Evolutionary conservation across 164 flowering plant species (phyloP).

Genomic region (Tetrastigma voinierianum): DNA sequence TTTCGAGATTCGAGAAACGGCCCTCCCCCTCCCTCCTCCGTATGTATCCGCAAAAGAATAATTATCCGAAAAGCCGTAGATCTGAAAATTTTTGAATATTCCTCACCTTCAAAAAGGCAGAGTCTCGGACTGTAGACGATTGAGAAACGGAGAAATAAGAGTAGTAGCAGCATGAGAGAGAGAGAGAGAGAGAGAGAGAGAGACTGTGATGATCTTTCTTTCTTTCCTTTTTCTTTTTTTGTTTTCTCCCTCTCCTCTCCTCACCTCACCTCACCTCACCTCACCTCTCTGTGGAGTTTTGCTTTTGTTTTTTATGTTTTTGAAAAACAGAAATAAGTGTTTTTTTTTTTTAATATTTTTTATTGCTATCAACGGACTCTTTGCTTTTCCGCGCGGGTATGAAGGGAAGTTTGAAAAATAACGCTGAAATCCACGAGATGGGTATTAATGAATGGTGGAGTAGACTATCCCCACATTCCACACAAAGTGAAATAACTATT

Average conservation of each 20-base stretch:
- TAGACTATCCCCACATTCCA: slow-evolving; percentile 11
- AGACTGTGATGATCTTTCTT: neutral
- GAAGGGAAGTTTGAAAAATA: slow-evolving; percentile 53
- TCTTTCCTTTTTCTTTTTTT: neutral
- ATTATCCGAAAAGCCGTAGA: too few species aligned
- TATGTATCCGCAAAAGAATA: neutral
- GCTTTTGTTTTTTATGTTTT: neutral
- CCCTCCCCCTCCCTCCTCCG: slow-evolving; percentile 8
- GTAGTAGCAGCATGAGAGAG: too few species aligned
- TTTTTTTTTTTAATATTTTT: slow-evolving; percentile 10
- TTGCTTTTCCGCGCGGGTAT: slow-evolving; percentile 60
- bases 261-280: too few species aligned
- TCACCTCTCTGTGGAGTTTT: neutral
- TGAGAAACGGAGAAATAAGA: too few species aligned
- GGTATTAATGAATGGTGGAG: slow-evolving; percentile 23
- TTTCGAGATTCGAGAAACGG: too few species aligned
- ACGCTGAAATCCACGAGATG: slow-evolving; percentile 69
- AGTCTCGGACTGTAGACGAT: too few species aligned
- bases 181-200: too few species aligned
- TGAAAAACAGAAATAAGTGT: slow-evolving; percentile 2
- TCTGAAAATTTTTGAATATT: too few species aligned
- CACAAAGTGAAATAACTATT: neutral
- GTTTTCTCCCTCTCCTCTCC: neutral
- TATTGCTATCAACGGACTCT: slow-evolving; percentile 31
- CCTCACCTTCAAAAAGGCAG: too few species aligned